Base-by-base conservation (phyloP, 345 rosid genomes). In the Gossypium arboreum region DNA sequence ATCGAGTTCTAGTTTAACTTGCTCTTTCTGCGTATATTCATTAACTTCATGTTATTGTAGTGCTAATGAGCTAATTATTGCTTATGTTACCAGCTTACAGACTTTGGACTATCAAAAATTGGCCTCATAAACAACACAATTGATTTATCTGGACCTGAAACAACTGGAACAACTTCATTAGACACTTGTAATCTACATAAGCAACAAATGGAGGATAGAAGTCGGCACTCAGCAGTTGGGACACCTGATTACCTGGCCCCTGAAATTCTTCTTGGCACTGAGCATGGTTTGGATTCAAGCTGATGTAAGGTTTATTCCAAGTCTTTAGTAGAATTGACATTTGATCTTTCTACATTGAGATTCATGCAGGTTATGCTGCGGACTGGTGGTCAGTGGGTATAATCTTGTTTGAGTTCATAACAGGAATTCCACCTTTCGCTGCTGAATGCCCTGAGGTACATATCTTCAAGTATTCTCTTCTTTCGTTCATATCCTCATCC, bases 351-450 rank as follows among this genome's bases (percentile, higher is more conserved):
- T 75, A 75, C 73, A n/a, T 73, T 68, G 75, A 25, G 75, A 66
- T 74, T 59, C 54, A 55, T 84, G 77, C 93, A 92, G 97, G 94
- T 77, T 88, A 85, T 81, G 88, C 94, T 77, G 82, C 90, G 0
- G 94, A 92, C 73, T 92, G 97, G 97, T 92, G 97, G 97, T 92
- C 97, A 24, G 92, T 86, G 70, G 97, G 97, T 83, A 92, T 92
- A 80, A 87, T 92, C 79, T 82, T 92, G 74, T 92, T 88, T 76
- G 97, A 92, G 79, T 73, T 88, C 51, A 84, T 92, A 59, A 90
- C 91, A 44, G 97, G 97, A 80, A 81, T 90, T 82, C 97, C 97
- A 78, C 97, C 97, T 62, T 90, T 90, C 78, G 81, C 86, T 73
- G 94, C 92, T 74, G 83, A 87, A 50, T 52, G 79, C 63, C 94